A percentile compares a stretch with the other conserved stretches of the same genome.
phyloP scores from a whole-genome alignment of 1,139 yeast species.

The Lizanozyma gosingica region DNA sequence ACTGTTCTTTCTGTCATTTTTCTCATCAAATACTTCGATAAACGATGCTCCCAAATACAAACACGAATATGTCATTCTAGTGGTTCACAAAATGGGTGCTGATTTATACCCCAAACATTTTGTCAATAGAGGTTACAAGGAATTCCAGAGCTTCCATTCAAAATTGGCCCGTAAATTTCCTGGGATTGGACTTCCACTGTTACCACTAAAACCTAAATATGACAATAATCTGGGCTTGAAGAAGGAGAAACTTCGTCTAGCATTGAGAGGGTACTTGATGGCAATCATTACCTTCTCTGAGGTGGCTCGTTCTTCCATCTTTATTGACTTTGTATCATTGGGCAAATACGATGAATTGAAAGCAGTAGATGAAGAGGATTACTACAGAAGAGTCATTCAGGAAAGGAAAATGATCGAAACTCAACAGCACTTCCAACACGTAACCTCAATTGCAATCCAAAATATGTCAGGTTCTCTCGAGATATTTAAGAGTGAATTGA shows the following conservation, averaged over 20 bases:
- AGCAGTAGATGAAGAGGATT: slow-evolving; percentile 43
- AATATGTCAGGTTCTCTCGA: slow-evolving; percentile 44
- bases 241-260: slow-evolving; percentile 60
- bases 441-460: slow-evolving; percentile 39
- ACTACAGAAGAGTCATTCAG: slow-evolving; percentile 44
- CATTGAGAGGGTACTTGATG: slow-evolving; percentile 64
- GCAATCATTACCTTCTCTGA: slow-evolving; percentile 45
- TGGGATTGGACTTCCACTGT: not conserved
- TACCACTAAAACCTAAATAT: not conserved
- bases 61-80: not conserved
- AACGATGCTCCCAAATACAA: not conserved
- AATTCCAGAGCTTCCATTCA: not conserved
- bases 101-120: not conserved
- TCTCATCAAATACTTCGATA: not conserved
- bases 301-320: slow-evolving; percentile 41
- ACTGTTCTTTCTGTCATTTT: not conserved
- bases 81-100: not conserved
- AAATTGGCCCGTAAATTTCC: not conserved
- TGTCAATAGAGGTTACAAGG: not conserved
- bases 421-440: slow-evolving; percentile 64
- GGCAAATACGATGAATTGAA: slow-evolving; percentile 25
- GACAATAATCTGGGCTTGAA: not conserved
- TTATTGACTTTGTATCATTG: slow-evolving; percentile 44
- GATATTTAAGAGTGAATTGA: slow-evolving; percentile 44
- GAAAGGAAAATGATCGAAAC: slow-evolving; percentile 56